These are phyloP conservation scores for Hemileia vastatrix DNA, from an alignment of 1,284 basidiomycete genomes.

Conservation along the genomic window DNA sequence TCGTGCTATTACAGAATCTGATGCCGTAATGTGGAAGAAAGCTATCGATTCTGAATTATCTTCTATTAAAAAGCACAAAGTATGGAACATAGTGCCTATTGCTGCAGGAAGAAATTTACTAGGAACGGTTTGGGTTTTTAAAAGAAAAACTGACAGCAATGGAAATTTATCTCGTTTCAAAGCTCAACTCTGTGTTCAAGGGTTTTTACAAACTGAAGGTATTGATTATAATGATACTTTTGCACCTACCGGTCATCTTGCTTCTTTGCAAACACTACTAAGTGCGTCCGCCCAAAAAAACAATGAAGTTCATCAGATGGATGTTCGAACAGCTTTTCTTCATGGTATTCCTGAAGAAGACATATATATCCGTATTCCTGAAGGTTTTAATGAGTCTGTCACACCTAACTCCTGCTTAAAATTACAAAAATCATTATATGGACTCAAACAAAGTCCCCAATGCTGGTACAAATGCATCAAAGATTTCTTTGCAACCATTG, in stretches of 20 bases:
- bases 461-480: no score
- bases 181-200: not conserved
- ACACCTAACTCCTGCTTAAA: not conserved
- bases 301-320: conserved; percentile 1
- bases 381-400: not conserved
- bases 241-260: not conserved
- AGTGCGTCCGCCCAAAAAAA: not conserved
- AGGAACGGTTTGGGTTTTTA: not conserved
- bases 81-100: not conserved
- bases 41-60: not conserved
- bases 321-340: not conserved
- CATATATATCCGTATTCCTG: not conserved
- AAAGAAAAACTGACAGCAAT: not conserved
- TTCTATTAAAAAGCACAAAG: not conserved
- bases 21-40: no score
- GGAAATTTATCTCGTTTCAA: not conserved
- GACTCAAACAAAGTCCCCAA: no score
- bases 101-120: not conserved
- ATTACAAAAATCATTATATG: no score
- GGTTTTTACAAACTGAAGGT: not conserved
- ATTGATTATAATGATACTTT: conserved; percentile 3
- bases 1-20: no score
- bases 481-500: no score
- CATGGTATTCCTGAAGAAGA: not conserved
- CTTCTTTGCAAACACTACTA: not conserved